Evolutionary conservation across 306 rosid species (phyloP).

Genomic region (Casuarina glauca): DNA sequence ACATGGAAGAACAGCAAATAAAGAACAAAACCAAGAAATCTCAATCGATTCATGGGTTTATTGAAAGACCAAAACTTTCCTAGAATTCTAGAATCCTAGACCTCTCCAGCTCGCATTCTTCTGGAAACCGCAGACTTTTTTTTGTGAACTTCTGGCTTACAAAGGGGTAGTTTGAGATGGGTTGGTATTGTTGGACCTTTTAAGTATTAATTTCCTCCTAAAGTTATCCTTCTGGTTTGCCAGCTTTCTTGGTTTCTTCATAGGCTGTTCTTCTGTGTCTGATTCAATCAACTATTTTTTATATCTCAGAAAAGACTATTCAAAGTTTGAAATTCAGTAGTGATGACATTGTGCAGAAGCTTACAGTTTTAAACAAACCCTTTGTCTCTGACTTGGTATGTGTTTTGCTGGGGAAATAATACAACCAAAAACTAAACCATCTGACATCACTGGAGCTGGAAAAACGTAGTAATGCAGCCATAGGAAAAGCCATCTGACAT

Average conservation of each 20-base stretch:
- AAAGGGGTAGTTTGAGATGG: constrained; percentile 21
- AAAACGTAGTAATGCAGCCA: not conserved
- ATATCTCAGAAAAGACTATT: not conserved
- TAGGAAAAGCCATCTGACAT: constrained; percentile 25
- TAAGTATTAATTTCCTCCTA: constrained; percentile 22
- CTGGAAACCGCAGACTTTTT: not conserved
- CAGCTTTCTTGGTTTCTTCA: constrained; percentile 43
- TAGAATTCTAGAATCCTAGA: constrained; percentile 9
- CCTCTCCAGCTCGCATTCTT: constrained; percentile 37
- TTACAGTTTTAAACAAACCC: constrained; percentile 26
- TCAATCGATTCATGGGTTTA: constrained; percentile 35
- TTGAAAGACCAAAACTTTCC: constrained; percentile 2
- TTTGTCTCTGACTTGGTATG: constrained; percentile 31
- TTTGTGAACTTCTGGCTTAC: constrained; percentile 13
- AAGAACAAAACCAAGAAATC: constrained; percentile 31
- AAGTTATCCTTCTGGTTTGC: constrained; percentile 32
- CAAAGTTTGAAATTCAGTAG: constrained; percentile 26
- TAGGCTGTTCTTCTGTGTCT: constrained; percentile 31
- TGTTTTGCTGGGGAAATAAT: constrained; percentile 11
- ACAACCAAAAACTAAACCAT: not conserved
- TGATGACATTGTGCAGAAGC: constrained; percentile 43
- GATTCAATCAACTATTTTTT: constrained; percentile 32
- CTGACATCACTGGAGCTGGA: not conserved
- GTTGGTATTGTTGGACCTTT: constrained; percentile 31
- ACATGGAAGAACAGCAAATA: constrained; percentile 35